These are phyloP conservation scores for Symmetrospora coprosmae DNA, from an alignment of 768 basidiomycete genomes.

Conservation along the genomic window DNA sequence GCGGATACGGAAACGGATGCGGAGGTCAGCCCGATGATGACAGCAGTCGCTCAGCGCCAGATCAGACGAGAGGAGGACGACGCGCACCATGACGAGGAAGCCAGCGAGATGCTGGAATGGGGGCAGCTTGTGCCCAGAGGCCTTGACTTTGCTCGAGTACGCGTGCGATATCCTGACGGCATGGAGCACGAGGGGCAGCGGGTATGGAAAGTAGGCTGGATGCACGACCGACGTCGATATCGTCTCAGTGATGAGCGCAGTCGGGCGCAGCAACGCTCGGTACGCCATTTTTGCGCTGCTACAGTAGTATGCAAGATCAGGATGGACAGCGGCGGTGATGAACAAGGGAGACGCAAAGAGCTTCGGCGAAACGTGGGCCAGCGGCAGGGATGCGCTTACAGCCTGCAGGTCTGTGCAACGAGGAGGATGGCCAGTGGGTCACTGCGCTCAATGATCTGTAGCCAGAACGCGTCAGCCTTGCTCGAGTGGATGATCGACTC, in stretches of 20 bases:
- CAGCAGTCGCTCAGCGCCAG: background rate
- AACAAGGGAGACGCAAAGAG: too few species aligned
- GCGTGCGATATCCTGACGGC: slow-evolving; percentile 21
- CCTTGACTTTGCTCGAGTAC: slow-evolving; percentile 19
- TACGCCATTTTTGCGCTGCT: slow-evolving; percentile 12
- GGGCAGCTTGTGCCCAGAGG: slow-evolving; percentile 12
- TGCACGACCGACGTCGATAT: slow-evolving; percentile 1
- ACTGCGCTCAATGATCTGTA: too few species aligned
- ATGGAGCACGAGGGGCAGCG: slow-evolving; percentile 12
- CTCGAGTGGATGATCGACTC: too few species aligned
- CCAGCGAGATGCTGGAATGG: slow-evolving; percentile 18
- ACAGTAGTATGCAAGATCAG: background rate
- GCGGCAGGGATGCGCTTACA: too few species aligned
- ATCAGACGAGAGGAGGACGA: background rate
- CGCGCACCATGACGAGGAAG: slow-evolving; percentile 20
- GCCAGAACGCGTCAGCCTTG: too few species aligned
- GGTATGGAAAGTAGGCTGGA: slow-evolving; percentile 18
- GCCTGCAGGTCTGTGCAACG: too few species aligned
- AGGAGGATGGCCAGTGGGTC: too few species aligned
- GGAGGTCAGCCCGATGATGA: background rate
- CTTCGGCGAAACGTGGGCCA: too few species aligned
- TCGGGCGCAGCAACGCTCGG: slow-evolving; percentile 18
- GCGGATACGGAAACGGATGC: background rate
- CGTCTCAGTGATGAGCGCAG: background rate
- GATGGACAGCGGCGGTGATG: too few species aligned